phyloP scores from a whole-genome alignment of 2,329 filamentous ascomycete species.

The Lachnum nothofagi region DNA sequence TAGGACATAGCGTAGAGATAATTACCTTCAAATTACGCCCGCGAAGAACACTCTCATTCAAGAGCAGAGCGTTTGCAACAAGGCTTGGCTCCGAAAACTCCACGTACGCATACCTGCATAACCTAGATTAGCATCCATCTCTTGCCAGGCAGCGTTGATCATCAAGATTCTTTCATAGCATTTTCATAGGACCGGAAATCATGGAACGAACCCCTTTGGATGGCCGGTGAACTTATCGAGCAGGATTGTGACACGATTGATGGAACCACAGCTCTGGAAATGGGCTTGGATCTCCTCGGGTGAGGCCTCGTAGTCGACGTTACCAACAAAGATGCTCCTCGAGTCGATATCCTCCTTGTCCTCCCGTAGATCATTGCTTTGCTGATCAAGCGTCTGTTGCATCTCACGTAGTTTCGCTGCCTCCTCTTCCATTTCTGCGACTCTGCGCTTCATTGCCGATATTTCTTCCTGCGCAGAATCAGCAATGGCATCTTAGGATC shows the following conservation, averaged over 20 bases:
- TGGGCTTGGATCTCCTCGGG: slow-evolving; percentile 98
- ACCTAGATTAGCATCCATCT: slow-evolving; percentile 42
- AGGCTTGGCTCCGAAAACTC: slow-evolving; percentile 93
- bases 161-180: slow-evolving; percentile 23
- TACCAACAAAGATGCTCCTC: slow-evolving; percentile 95
- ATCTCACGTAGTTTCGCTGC: slow-evolving; percentile 81
- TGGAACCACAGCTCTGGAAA: slow-evolving; percentile 93
- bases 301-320: slow-evolving; percentile 94
- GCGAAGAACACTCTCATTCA: slow-evolving; percentile 95
- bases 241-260: slow-evolving; percentile 96
- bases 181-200: slow-evolving; percentile 21
- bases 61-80: slow-evolving; percentile 85
- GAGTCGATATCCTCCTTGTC: slow-evolving; percentile 94
- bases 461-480: slow-evolving; percentile 62
- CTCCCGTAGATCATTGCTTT: slow-evolving; percentile 76
- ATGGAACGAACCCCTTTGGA: slow-evolving; percentile 82
- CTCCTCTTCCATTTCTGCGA: slow-evolving; percentile 88
- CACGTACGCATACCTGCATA: slow-evolving; percentile 87
- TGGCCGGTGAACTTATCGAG: slow-evolving; percentile 98
- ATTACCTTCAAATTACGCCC: slow-evolving; percentile 89
- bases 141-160: slow-evolving; percentile 53
- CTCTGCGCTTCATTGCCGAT: slow-evolving; percentile 77
- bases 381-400: slow-evolving; percentile 80
- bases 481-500: slow-evolving; percentile 3
- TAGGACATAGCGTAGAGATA: not conserved